These are phyloP conservation scores for Quercus lobata DNA, from an alignment of 331 rosid species.

Conservation along the genomic window DNA sequence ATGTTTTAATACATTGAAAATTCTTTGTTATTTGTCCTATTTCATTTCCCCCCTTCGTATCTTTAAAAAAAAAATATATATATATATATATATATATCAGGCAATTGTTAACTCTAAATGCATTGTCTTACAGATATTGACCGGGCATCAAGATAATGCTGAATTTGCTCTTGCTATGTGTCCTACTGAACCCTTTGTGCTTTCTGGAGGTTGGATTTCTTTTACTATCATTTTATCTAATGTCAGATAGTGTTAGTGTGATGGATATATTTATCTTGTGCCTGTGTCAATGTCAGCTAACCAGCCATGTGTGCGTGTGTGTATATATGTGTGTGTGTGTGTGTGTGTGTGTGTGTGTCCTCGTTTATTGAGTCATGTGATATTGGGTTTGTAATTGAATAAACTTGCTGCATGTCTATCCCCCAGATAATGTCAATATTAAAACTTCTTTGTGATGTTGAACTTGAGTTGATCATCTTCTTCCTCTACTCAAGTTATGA, in stretches of 20 bases:
- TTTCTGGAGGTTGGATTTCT: slow-evolving; percentile 79
- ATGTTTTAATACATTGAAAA: neutral
- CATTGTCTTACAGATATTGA: slow-evolving; percentile 59
- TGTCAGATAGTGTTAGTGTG: neutral
- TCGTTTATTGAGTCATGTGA: neutral
- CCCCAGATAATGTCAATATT: neutral
- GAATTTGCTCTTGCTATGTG: slow-evolving; percentile 99
- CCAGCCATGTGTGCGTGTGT: neutral
- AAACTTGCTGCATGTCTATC: neutral
- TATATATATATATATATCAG: neutral
- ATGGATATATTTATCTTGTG: neutral
- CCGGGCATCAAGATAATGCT: slow-evolving; percentile 99
- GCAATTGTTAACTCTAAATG: neutral
- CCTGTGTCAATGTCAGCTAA: neutral
- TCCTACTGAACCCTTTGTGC: slow-evolving; percentile 97
- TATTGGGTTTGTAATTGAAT: neutral
- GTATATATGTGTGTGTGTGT: fast-evolving
- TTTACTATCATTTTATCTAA: neutral
- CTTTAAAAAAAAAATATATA: no score
- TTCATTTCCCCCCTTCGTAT: neutral
- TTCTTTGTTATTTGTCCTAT: neutral
- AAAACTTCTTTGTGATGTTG: neutral
- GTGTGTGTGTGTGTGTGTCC: fast-evolving
- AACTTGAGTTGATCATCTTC: neutral
- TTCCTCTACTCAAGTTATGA: neutral